phyloP scores from a whole-genome alignment of 2,329 filamentous ascomycete species.

The Penicillium expansum region DNA sequence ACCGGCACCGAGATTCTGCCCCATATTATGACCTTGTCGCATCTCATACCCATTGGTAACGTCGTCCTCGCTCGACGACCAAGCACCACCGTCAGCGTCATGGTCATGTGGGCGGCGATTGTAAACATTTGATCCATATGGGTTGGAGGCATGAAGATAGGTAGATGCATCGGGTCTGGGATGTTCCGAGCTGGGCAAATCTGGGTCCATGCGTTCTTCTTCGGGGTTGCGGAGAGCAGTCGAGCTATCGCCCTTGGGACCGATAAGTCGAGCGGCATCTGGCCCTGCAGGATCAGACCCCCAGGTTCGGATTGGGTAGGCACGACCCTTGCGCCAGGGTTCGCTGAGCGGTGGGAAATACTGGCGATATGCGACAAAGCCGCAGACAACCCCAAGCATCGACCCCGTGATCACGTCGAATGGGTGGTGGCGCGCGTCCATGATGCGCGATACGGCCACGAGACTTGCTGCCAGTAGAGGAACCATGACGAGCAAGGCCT shows the following conservation, averaged over 20 bases:
- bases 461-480: conserved; percentile 55
- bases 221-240: conserved; percentile 34
- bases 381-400: conserved; percentile 52
- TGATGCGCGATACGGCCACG: conserved; percentile 57
- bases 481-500: conserved; percentile 53
- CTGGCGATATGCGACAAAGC: conserved; percentile 55
- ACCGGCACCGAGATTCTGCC: conserved; percentile 24
- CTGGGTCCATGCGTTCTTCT: conserved; percentile 25
- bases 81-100: conserved; percentile 27
- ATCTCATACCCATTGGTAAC: conserved; percentile 38
- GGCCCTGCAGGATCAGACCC: conserved; percentile 45
- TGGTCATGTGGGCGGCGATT: conserved; percentile 31
- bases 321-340: conserved; percentile 57
- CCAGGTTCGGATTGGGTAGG: conserved; percentile 59
- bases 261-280: conserved; percentile 4
- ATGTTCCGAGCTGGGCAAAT: conserved; percentile 1
- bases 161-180: conserved; percentile 11
- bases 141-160: conserved; percentile 23
- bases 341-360: conserved; percentile 59
- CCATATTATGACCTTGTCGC: conserved; percentile 30
- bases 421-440: conserved; percentile 61
- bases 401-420: conserved; percentile 60
- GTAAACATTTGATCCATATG: conserved; percentile 27
- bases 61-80: conserved; percentile 40
- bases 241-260: conserved; percentile 17